Evolutionary conservation across 202 grass and related monocot species (phyloP).

Genomic region (Bolboschoenoplectus hybrid): DNA sequence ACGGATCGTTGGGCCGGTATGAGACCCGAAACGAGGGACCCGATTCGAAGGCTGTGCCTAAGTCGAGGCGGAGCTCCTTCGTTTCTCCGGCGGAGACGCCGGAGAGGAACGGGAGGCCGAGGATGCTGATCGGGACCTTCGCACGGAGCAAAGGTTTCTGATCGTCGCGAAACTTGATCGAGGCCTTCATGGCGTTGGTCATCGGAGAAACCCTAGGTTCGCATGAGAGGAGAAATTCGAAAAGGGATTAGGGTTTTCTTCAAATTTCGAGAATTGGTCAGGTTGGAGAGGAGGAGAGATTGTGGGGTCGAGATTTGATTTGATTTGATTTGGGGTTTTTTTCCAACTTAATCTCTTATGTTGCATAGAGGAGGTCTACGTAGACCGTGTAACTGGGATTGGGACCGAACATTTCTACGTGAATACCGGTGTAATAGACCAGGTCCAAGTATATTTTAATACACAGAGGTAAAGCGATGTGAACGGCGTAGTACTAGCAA

Average conservation of each 20-base stretch:
- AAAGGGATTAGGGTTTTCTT: slow-evolving; percentile 26
- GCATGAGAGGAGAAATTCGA: slow-evolving; percentile 54
- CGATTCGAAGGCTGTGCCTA: slow-evolving; percentile 64
- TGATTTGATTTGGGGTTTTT: not conserved
- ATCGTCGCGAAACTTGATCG: slow-evolving; percentile 87
- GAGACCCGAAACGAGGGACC: slow-evolving; percentile 72
- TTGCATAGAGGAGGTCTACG: not conserved
- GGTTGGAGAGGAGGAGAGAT: not conserved
- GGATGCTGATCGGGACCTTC: slow-evolving; percentile 77
- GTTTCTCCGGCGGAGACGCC: slow-evolving; percentile 62
- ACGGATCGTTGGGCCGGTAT: slow-evolving; percentile 70
- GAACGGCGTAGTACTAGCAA: not conserved
- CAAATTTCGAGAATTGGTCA: not conserved
- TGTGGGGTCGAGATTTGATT: not conserved
- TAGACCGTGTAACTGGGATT: not conserved
- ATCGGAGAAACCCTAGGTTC: not conserved
- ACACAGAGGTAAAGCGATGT: not conserved
- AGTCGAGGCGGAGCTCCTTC: slow-evolving; percentile 71
- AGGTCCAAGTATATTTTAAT: not conserved
- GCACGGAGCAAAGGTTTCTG: slow-evolving; percentile 69
- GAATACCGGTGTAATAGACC: not conserved
- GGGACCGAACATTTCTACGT: not conserved
- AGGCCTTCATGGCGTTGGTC: slow-evolving; percentile 69
- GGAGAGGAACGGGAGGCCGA: slow-evolving; percentile 80
- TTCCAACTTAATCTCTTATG: not conserved